Base-by-base conservation (phyloP, 768 basidiomycete genomes). In the Dioszegia hungarica region DNA sequence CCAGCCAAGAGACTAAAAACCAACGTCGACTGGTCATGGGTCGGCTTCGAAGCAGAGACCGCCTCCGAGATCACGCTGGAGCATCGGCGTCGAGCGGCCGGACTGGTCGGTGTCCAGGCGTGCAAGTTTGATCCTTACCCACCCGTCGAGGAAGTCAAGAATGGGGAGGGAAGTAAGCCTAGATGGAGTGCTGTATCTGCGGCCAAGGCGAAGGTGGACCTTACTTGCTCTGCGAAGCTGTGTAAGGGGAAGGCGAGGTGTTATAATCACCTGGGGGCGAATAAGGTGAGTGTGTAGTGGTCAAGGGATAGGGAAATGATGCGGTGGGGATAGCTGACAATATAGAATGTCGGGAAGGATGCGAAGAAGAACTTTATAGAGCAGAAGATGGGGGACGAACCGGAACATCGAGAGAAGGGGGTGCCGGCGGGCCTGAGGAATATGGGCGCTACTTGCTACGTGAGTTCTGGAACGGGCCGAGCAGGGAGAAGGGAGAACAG, bases 401-500 rank as follows among this genome's bases (percentile, higher is more conserved):
- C 47, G 10, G 54, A 25, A 17, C 33, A 55, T 31, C 39, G 57
- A 54, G 36, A 38, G 19, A 5, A 25, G 1, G 47, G 60, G 38
- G 57, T 54, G 10, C 70, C 60, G 36, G 68, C 64, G 4, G 73
- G 73, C 0, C 47, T 74, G 19, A 51, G 62, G 46, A 97, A 98
- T 73, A 83, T 98, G 19, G 94, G 94, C 3, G 93, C 93, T 17
- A 97, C 94, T 3, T 98, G 94, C 73, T 98, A 97, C 65, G 73
- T 75, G 52, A 58, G 70, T 62, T 29, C n/a, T n/a, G n/a, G n/a
- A n/a, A n/a, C n/a, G n/a, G n/a, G n/a, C n/a, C n/a, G n/a, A n/a
- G n/a, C n/a, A n/a, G n/a, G n/a, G n/a, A n/a, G n/a, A n/a, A n/a
- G n/a, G n/a, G n/a, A n/a, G n/a, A n/a, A n/a, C n/a, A n/a, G n/a